Evolutionary conservation across 1,284 basidiomycete genomes (phyloP).

Genomic region (Pseudozyma hubeiensis): DNA sequence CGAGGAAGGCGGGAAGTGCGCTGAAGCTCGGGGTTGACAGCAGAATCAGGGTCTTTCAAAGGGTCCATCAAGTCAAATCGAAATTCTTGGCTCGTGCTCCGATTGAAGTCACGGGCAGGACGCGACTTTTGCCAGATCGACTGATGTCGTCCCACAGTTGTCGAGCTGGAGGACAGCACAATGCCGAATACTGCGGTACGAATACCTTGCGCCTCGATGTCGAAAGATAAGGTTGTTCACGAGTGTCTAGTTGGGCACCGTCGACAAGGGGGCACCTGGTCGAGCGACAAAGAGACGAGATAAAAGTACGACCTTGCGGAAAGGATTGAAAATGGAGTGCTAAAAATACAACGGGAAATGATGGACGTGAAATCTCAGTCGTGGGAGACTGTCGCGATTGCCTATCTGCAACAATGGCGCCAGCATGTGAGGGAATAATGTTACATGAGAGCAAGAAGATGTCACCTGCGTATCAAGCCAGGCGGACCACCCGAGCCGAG

Average conservation of each 20-base stretch:
- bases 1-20: conserved; percentile 1
- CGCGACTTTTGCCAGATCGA: no score
- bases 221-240: no score
- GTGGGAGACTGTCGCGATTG: no score
- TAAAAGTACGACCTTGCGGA: background rate
- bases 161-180: no score
- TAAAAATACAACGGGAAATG: conserved; percentile 37
- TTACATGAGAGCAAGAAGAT: background rate
- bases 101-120: background rate
- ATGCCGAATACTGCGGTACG: no score
- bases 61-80: conserved; percentile 15
- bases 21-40: background rate
- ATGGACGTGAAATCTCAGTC: conserved; percentile 3
- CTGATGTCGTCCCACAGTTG: no score
- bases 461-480: conserved; percentile 31
- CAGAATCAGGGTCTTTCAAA: conserved; percentile 18
- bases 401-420: no score
- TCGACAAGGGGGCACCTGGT: no score
- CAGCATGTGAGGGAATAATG: no score
- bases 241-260: no score
- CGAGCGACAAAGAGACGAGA: background rate
- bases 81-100: conserved; percentile 23
- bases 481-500: conserved; percentile 30
- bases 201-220: no score
- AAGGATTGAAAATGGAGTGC: background rate